phyloP scores from a whole-genome alignment of 257 asterid genomes.

The Salvia rosmarinus region DNA sequence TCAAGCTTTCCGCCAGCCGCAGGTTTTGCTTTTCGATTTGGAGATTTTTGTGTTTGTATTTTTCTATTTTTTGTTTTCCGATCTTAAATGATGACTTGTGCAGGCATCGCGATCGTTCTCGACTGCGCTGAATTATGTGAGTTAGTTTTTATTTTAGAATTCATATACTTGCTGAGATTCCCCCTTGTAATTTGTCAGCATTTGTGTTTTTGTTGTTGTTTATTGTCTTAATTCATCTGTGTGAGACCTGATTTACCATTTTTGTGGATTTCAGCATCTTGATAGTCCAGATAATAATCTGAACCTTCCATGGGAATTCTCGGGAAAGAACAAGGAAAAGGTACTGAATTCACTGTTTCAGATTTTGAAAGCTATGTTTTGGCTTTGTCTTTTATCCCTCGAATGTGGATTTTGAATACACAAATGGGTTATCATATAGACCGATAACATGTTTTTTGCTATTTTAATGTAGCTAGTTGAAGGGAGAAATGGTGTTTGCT shows the following conservation, averaged over 20 bases:
- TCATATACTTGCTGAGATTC: neutral
- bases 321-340: conserved; percentile 63
- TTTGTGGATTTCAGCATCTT: conserved; percentile 62
- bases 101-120: conserved; percentile 84
- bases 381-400: neutral
- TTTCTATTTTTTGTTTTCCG: conserved; percentile 17
- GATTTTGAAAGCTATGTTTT: conserved; percentile 5
- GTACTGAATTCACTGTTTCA: conserved; percentile 39
- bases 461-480: neutral
- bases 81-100: conserved; percentile 22
- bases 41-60: neutral
- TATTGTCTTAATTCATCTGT: neutral
- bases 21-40: conserved; percentile 46
- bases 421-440: neutral
- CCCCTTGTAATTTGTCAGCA: neutral
- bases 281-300: conserved; percentile 84
- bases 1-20: conserved; percentile 68
- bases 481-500: conserved; percentile 18
- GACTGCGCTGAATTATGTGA: conserved; percentile 86
- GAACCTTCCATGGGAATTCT: conserved; percentile 84
- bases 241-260: conserved; percentile 18
- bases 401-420: conserved; percentile 17
- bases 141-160: conserved; percentile 28
- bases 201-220: conserved; percentile 11
- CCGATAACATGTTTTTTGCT: neutral